Conservation (phyloP, 2,329 filamentous ascomycete species). For the Phyllosticta ampelicida region DNA sequence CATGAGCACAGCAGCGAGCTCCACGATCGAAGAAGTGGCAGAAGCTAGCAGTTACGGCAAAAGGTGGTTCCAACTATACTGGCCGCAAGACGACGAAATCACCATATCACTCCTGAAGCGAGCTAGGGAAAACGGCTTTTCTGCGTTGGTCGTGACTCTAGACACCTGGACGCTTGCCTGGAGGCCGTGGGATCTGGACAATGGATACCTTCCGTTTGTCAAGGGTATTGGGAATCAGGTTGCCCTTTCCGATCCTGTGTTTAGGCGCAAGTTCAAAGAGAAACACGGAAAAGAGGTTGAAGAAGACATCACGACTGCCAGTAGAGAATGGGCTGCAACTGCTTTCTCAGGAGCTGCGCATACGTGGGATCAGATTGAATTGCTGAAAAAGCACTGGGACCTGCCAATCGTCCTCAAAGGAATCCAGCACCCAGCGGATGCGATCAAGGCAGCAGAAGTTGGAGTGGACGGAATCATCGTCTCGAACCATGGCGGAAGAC, state of each 20-base stretch:
- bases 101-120: slow-evolving; percentile 47
- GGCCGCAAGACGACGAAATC: slow-evolving; percentile 53
- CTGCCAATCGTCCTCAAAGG: slow-evolving; percentile 55
- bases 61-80: slow-evolving; percentile 64
- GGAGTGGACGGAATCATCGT: slow-evolving; percentile 42
- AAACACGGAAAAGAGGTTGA: slow-evolving; percentile 26
- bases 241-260: slow-evolving; percentile 58
- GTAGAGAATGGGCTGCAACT: slow-evolving; percentile 17
- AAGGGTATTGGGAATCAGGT: slow-evolving; percentile 43
- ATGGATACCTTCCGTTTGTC: slow-evolving; percentile 30
- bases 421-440: slow-evolving; percentile 42
- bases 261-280: slow-evolving; percentile 46
- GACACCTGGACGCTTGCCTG: slow-evolving; percentile 59
- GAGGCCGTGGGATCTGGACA: slow-evolving; percentile 57
- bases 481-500: slow-evolving; percentile 44
- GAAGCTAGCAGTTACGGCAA: slow-evolving; percentile 43
- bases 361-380: slow-evolving; percentile 46
- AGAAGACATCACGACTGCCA: slow-evolving; percentile 30
- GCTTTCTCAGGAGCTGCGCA: slow-evolving; percentile 38
- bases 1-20: slow-evolving; percentile 51
- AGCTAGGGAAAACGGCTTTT: slow-evolving; percentile 50
- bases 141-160: slow-evolving; percentile 57
- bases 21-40: slow-evolving; percentile 54
- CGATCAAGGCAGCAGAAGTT: slow-evolving; percentile 32
- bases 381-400: slow-evolving; percentile 50